These are phyloP conservation scores for Sclerotinia sclerotiorum DNA, from an alignment of 2,329 filamentous ascomycete species.

Conservation along the genomic window DNA sequence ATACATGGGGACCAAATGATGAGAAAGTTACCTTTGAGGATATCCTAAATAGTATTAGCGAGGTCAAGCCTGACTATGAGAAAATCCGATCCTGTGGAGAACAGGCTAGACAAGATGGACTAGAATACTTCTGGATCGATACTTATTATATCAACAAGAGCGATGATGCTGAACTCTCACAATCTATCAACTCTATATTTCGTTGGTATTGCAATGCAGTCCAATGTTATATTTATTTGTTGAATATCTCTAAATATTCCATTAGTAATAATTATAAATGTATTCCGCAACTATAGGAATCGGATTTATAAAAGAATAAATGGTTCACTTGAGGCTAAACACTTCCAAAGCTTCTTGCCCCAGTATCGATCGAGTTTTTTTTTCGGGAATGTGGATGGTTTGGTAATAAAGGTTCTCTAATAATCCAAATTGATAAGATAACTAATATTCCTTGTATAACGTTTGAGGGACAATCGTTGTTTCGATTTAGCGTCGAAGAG, in stretches of 20 bases:
- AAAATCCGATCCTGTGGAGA: slow-evolving; percentile 1
- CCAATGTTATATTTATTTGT: background rate
- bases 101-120: slow-evolving; percentile 9
- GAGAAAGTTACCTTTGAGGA: slow-evolving; percentile 13
- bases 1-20: background rate
- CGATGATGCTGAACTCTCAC: background rate
- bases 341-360: background rate
- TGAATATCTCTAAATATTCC: background rate
- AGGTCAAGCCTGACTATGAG: background rate
- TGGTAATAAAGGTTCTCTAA: too few species aligned
- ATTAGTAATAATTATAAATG: background rate
- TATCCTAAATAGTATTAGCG: background rate
- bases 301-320: background rate
- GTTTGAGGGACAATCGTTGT: too few species aligned
- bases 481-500: too few species aligned
- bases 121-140: slow-evolving; percentile 12
- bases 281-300: background rate
- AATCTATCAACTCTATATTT: slow-evolving; percentile 2
- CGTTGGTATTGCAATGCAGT: background rate
- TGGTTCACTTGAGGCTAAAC: background rate
- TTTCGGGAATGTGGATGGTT: background rate
- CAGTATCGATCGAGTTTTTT: background rate
- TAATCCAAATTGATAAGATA: too few species aligned
- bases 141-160: slow-evolving; percentile 16
- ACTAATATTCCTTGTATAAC: too few species aligned